A percentile compares a stretch with the other conserved stretches of the same genome.
These are phyloP conservation scores for Brasenia schreberi DNA, from an alignment of 164 flowering plant genomes.

Conservation along the genomic window DNA sequence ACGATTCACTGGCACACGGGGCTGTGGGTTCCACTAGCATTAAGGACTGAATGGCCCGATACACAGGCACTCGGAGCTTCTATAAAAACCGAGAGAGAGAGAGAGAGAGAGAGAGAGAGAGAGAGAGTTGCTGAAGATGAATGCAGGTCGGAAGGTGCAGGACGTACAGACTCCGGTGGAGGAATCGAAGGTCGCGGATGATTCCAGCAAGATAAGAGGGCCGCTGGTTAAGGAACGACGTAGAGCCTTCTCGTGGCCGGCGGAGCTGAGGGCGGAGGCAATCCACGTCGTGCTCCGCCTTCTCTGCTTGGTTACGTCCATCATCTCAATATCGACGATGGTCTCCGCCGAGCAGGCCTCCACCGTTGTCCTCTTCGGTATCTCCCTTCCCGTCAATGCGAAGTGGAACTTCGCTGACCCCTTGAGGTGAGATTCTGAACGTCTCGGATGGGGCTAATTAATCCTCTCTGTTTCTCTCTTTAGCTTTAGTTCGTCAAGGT, in stretches of 20 bases:
- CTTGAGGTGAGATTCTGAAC: slow-evolving; percentile 40
- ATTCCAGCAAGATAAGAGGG: slow-evolving; percentile 24
- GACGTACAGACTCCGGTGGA: slow-evolving; percentile 26
- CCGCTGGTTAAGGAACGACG: slow-evolving; percentile 12
- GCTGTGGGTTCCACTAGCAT: no score
- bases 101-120: neutral
- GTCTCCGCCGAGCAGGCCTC: slow-evolving; percentile 37
- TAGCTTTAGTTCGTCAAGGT: neutral
- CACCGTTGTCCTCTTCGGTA: slow-evolving; percentile 44
- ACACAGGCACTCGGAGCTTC: neutral
- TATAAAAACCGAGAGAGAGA: neutral
- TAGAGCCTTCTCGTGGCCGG: slow-evolving; percentile 2
- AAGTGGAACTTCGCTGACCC: slow-evolving; percentile 76
- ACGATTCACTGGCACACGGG: no score
- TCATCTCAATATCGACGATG: slow-evolving; percentile 44
- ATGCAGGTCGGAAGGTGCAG: slow-evolving; percentile 11
- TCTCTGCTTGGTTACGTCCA: slow-evolving; percentile 32
- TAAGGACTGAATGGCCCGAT: no score
- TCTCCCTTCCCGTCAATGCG: slow-evolving; percentile 48
- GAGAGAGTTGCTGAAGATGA: slow-evolving; percentile 2
- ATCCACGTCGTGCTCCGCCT: slow-evolving; percentile 27
- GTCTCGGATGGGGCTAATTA: neutral
- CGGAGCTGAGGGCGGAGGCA: slow-evolving; percentile 22
- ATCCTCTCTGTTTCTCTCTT: neutral
- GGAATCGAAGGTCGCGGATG: slow-evolving; percentile 23